Evolutionary conservation across 768 basidiomycete genomes (phyloP), one percentile per base, ranked within the genome.

Genomic region (Lactifluus pinguis): DNA sequence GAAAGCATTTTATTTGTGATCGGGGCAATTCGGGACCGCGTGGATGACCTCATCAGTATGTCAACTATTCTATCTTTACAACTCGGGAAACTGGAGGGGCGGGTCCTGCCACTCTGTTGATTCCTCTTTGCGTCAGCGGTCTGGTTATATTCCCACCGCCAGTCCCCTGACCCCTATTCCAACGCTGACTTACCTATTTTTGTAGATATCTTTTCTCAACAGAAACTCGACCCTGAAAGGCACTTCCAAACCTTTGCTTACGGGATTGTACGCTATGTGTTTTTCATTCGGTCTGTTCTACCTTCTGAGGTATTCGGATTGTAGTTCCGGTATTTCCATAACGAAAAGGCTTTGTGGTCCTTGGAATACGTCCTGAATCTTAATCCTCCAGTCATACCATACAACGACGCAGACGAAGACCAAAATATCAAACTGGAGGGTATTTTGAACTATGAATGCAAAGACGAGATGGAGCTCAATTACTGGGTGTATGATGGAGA

Each of bases 161-260:
- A 1, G 25, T 25, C 25, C 25, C 25, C 25, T 25, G 25, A 25
- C 25, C 25, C 25, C 25, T 25, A 1, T 25, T 25, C 2, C 25
- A 25, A 25, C 25, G 25, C 25, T 45, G 49, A 48, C 25, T 14
- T 21, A 19, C 45, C 32, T 1, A 4, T 30, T 21, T 30, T 42
- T 34, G 13, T 42, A 68, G 68, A 55, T 13, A 64, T 59, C 17
- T 69, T 69, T 45, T 42, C 34, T 14, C 65, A 69, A 19, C 68
- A 62, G n/a, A 64, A 52, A 49, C 39, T 63, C 5, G 59, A 68
- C 41, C 15, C 49, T 2, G 62, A 63, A 17, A 54, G 36, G 29
- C 66, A 69, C 19, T 67, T 69, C 48, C 36, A 63, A 39, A 51
- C 19, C 13, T 69, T 69, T 45, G 68, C 68, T 1, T 44, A 61